Evolutionary conservation across 2,329 filamentous ascomycete genomes (phyloP).

Genomic region (Meredithiella fracta): DNA sequence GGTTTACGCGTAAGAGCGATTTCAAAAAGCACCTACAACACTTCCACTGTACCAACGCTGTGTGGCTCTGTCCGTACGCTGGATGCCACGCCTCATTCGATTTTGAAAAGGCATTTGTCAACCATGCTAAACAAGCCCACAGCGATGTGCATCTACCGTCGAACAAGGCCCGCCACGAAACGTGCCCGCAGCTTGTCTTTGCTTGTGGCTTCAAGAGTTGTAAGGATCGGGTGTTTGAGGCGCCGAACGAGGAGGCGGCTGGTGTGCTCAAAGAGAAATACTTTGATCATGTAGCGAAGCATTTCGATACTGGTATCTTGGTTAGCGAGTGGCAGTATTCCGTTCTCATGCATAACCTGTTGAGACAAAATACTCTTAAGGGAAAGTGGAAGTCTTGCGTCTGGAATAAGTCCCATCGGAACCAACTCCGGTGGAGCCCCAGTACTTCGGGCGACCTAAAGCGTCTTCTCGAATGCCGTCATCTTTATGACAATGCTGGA

Average conservation of each 20-base stretch:
- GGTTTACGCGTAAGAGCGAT: constrained; percentile 31
- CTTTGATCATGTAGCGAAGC: constrained; percentile 31
- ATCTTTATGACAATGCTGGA: constrained; percentile 25
- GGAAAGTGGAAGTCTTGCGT: constrained; percentile 30
- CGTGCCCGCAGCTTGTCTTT: constrained; percentile 30
- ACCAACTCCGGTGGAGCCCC: constrained; percentile 25
- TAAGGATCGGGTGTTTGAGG: constrained; percentile 28
- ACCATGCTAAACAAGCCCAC: constrained; percentile 28
- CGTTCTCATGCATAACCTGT: constrained; percentile 28
- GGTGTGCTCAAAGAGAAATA: constrained; percentile 26
- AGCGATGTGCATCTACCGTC: constrained; percentile 26
- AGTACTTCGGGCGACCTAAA: constrained; percentile 28
- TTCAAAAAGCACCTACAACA: constrained; percentile 34
- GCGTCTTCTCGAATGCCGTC: constrained; percentile 29
- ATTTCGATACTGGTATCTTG: constrained; percentile 28
- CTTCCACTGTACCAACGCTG: constrained; percentile 28
- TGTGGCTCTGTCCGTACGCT: constrained; percentile 28
- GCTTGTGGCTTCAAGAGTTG: constrained; percentile 28
- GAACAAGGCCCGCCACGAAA: constrained; percentile 25
- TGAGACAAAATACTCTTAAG: constrained; percentile 28
- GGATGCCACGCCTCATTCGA: constrained; percentile 28
- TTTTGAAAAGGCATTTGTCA: constrained; percentile 29
- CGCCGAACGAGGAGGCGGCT: constrained; percentile 23
- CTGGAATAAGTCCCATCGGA: constrained; percentile 29
- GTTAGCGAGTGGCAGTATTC: constrained; percentile 29